Base-by-base conservation (phyloP, 2,329 filamentous ascomycete genomes). In the Fusarium sp. region DNA sequence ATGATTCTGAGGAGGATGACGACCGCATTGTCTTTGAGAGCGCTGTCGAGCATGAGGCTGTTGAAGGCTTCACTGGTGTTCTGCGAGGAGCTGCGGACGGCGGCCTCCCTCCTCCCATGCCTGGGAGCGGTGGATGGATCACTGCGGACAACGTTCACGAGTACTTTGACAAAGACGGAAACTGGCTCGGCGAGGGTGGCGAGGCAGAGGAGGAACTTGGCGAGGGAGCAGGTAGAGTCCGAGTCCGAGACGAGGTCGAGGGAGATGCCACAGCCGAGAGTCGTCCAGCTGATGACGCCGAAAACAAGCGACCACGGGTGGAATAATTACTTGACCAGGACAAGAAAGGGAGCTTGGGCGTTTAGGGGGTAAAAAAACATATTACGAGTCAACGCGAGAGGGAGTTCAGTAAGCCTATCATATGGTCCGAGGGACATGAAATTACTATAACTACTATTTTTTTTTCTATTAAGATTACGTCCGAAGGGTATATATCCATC, bases 141-240 rank as follows among this genome's bases (percentile, higher is more conserved):
- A 98, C 96, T 17, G 93, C 94, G 10, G 96, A 98, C 65, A 98
- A 98, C 77, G 92, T 97, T 80, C 87, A 92, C 72, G 90, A 97
- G 75, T 97, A 91, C 79, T 93, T 96, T 81, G 93, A 96, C 76
- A 91, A 89, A 70, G 88, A 95, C 10, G 94, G 94, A 4, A 95
- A 96, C 79, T 96, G 92, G 89, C 92, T 93, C 72, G 81, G 79
- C 2, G 77, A 79, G 11, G 83, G 79, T 4, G 83, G 79, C 8
- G 83, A 79, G 10, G 85, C 76, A 44, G 86, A 80, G 67, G 83
- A 83, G 29, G 89, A 86, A 64, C 84, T 92, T 22, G 92, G 92
- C 51, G 91, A 91, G 64, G 91, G 92, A 10, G 91, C 90, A 2
- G 91, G 91, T 29, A 87, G 88, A 66, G 87, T 88, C 49, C 86